These are phyloP conservation scores for Pichia phayaonensis DNA, from an alignment of 805 yeast genomes.

Conservation along the genomic window DNA sequence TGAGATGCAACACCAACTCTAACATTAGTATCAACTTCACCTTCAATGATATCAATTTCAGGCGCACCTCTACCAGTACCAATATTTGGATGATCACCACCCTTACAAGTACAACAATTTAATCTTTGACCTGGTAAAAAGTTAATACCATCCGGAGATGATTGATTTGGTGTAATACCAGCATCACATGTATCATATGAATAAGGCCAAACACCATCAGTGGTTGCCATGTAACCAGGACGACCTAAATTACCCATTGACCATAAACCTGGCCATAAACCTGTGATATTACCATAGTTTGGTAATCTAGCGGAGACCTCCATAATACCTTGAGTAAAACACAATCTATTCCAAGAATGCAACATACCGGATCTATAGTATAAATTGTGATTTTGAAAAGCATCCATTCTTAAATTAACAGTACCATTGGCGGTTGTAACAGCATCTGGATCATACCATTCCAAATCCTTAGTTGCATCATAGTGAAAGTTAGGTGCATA, in stretches of 20 bases:
- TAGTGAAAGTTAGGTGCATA: conserved; percentile 77
- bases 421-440: conserved; percentile 70
- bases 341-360: conserved; percentile 86
- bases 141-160: conserved; percentile 82
- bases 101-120: conserved; percentile 70
- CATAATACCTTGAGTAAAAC: conserved; percentile 77
- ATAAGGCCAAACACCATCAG: conserved; percentile 96
- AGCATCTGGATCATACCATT: conserved; percentile 95
- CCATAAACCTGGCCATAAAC: conserved; percentile 97
- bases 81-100: conserved; percentile 78
- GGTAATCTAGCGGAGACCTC: conserved; percentile 77
- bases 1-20: conserved; percentile 75
- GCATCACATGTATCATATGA: conserved; percentile 83
- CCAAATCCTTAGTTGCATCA: conserved; percentile 82
- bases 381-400: conserved; percentile 68
- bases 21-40: conserved; percentile 52
- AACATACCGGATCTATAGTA: conserved; percentile 87
- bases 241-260: conserved; percentile 88
- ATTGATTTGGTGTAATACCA: conserved; percentile 91
- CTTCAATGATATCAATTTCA: conserved; percentile 90
- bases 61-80: conserved; percentile 94
- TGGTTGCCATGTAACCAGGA: conserved; percentile 80
- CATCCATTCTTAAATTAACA: conserved; percentile 64
- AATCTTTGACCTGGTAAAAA: conserved; percentile 80
- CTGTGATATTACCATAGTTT: conserved; percentile 67